Conservation (phyloP, 1,284 basidiomycete genomes). For the Fomitopsis palustris region DNA sequence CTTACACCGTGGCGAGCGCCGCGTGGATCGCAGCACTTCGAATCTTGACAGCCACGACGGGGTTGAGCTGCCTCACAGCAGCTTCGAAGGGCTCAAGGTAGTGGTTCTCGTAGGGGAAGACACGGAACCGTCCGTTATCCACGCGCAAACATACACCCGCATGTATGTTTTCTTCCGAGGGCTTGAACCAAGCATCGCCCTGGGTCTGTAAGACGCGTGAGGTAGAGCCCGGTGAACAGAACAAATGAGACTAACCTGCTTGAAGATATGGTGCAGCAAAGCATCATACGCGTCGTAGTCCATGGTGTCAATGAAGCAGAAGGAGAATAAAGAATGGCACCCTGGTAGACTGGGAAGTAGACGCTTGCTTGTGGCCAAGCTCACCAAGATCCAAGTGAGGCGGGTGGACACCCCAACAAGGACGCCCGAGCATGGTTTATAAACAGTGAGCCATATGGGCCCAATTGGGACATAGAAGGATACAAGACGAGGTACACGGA, state of each 20-base stretch:
- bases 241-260: conserved; percentile 31
- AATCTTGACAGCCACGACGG: conserved; percentile 77
- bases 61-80: conserved; percentile 68
- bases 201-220: conserved; percentile 45
- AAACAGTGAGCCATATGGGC: not conserved
- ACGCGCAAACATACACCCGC: conserved; percentile 68
- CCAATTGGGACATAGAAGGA: not conserved
- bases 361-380: conserved; percentile 10
- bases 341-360: conserved; percentile 1
- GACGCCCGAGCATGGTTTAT: not conserved
- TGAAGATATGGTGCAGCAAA: conserved; percentile 63
- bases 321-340: not conserved
- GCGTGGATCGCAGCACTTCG: conserved; percentile 80
- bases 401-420: not conserved
- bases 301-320: conserved; percentile 35
- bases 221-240: not conserved
- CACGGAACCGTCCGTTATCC: conserved; percentile 57
- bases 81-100: conserved; percentile 66
- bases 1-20: conserved; percentile 66
- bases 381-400: conserved; percentile 1
- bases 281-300: conserved; percentile 76
- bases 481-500: not conserved
- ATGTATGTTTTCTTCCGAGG: conserved; percentile 65
- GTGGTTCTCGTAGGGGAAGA: conserved; percentile 65
- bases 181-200: conserved; percentile 74